phyloP scores from a whole-genome alignment of 352 stramenopile genomes.

The Phytopythium mirpurense region DNA sequence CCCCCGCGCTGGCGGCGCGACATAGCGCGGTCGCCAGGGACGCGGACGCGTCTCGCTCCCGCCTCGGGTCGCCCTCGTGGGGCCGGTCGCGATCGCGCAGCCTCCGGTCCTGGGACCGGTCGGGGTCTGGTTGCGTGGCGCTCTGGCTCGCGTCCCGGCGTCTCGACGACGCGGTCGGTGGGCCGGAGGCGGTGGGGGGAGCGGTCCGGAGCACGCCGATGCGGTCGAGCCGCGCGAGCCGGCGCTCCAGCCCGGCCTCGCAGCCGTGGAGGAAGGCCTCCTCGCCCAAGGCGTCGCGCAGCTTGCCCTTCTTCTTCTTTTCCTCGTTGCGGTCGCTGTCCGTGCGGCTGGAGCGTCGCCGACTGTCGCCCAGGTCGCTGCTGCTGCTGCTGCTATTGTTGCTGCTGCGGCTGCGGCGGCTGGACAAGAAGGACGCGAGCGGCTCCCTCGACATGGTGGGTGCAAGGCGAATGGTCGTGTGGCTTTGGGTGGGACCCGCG shows the following conservation, averaged over 20 bases:
- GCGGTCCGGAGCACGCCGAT: not conserved
- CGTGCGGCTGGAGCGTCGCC: not conserved
- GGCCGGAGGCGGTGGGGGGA: not conserved
- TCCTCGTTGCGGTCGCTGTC: not conserved
- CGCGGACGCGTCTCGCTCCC: not conserved
- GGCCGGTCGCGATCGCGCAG: not conserved
- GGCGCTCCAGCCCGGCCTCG: not conserved
- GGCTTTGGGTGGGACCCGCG: not conserved
- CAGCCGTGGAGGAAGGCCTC: not conserved
- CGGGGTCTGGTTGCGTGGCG: not conserved
- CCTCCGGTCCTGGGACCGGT: not conserved
- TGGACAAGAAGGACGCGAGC: not conserved
- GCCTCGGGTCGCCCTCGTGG: not conserved
- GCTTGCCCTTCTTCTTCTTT: constrained; percentile 5
- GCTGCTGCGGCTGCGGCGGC: not conserved
- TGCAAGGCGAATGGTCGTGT: not conserved
- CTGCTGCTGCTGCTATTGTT: not conserved
- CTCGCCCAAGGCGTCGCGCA: not conserved
- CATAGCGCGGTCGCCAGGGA: not conserved
- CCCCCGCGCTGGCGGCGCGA: not conserved
- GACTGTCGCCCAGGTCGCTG: too few relatives aligned
- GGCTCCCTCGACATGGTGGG: constrained; percentile 1
- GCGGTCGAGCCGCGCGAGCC: not conserved
- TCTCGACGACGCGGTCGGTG: not conserved
- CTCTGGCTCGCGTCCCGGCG: not conserved